These are phyloP conservation scores for Hymenotorrendiella dingleyae DNA, from an alignment of 2,329 filamentous ascomycete species.

Conservation along the genomic window DNA sequence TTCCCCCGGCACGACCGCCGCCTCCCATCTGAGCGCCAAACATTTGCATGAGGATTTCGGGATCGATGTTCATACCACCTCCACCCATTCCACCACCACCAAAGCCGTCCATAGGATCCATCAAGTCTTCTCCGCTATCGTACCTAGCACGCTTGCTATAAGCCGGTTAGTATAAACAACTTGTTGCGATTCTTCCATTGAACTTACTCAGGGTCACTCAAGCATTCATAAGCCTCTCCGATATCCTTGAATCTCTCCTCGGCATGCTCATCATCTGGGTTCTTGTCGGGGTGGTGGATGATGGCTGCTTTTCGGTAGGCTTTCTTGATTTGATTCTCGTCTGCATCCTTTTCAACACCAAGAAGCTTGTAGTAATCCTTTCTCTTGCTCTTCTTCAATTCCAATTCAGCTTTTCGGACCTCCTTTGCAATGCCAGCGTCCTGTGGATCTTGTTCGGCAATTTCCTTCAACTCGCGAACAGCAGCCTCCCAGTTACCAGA, in stretches of 20 bases:
- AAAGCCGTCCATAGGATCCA: constrained; percentile 74
- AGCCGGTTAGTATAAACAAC: constrained; percentile 32
- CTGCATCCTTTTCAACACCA: constrained; percentile 77
- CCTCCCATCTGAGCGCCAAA: constrained; percentile 31
- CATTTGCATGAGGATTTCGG: constrained; percentile 32
- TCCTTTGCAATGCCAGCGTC: constrained; percentile 79
- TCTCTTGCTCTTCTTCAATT: constrained; percentile 93
- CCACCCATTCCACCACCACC: constrained; percentile 54
- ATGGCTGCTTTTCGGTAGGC: constrained; percentile 95
- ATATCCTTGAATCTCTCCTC: constrained; percentile 96
- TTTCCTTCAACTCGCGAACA: constrained; percentile 79
- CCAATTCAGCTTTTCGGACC: constrained; percentile 82
- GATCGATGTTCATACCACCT: constrained; percentile 36
- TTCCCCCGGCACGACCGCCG: constrained; percentile 43
- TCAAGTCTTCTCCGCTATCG: constrained; percentile 85
- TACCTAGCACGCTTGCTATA: constrained; percentile 78
- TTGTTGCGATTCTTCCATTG: neutral
- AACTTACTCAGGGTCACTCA: constrained; percentile 87
- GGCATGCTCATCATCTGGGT: constrained; percentile 76
- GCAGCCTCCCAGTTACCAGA: constrained; percentile 90
- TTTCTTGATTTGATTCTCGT: constrained; percentile 85
- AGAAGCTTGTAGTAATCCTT: constrained; percentile 99
- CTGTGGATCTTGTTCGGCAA: constrained; percentile 75
- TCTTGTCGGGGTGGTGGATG: constrained; percentile 95
- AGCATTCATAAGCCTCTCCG: constrained; percentile 90